Evolutionary conservation across 1,284 basidiomycete genomes (phyloP), one percentile per base, ranked within the genome.

Genomic region (Xerocomus nothofagi): DNA sequence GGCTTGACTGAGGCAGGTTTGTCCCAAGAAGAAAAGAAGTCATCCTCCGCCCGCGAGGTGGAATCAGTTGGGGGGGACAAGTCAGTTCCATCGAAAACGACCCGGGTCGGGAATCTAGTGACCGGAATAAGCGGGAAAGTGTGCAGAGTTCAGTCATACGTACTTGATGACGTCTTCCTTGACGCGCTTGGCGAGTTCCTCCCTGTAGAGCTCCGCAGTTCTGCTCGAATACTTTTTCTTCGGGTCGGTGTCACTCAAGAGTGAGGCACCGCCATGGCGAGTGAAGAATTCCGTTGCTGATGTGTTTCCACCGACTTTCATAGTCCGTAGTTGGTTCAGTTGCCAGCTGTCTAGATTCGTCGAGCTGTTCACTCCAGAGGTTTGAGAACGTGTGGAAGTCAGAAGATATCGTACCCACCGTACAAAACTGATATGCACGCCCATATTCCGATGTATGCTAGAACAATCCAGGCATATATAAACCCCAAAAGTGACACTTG

Each of bases 381-480:
- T 59, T 57, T 50, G 59, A 57, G 51, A 27, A 49, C 6, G 31
- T 36, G 11, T 12, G 24, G 27, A 30, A 20, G 23, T 21, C 15
- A 29, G 32, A 41, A 7, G 32, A 37, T 21, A 38, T 20, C 15
- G 36, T 30, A 74, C 88, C 58, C 66, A 94, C 90, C 94, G 79
- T 39, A 99, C 96, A 67, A 99, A 99, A 57, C 86, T 92, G 71
- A 99, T 95, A 70, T 99, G 96, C 17, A 99, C 97, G 60, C 96
- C 96, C 82, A 98, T 88, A 71, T 97, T 98, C 50, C 96, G 81
- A 71, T 99, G 96, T 14, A 92, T 79, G 56, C 88, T 91, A 6
- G 95, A 98, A 77, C 96, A 99, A 62, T 99, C 95, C 39, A 99
- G 77, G 67, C 96, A 99, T 65, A 99, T 96, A 73, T 99, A 99